Percentiles rank a stretch among this genome's conserved stretches.
Conservation (phyloP, 257 asterid genomes). For the Nicotiana sylvestris region DNA sequence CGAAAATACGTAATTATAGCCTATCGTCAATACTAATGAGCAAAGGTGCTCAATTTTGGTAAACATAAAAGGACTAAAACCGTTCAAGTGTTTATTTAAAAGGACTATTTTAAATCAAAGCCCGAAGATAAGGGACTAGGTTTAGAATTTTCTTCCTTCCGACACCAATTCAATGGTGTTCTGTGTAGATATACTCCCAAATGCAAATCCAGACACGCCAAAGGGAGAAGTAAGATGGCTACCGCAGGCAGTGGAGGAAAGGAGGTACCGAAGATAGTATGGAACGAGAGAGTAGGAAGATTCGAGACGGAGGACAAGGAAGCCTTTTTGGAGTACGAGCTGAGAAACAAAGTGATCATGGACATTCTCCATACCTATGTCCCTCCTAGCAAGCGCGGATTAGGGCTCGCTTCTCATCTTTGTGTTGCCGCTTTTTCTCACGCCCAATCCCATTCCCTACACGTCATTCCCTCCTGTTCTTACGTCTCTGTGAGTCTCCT, state of each 20-base stretch:
- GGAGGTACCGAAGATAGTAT: slow-evolving; percentile 32
- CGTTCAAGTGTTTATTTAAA: too few species aligned
- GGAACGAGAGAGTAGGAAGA: slow-evolving; percentile 58
- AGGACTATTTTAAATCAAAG: too few species aligned
- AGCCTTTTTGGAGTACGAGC: slow-evolving; percentile 60
- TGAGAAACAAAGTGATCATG: slow-evolving; percentile 44
- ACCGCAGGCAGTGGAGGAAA: not conserved
- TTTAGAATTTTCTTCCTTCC: too few species aligned
- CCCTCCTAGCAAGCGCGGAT: slow-evolving; percentile 78
- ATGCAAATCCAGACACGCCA: not conserved
- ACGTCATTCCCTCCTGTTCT: slow-evolving; percentile 81
- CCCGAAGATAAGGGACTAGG: too few species aligned
- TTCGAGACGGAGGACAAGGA: slow-evolving; percentile 76
- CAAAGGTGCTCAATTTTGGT: too few species aligned
- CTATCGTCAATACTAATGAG: too few species aligned
- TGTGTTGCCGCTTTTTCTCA: slow-evolving; percentile 81
- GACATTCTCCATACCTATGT: slow-evolving; percentile 84
- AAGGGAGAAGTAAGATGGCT: not conserved
- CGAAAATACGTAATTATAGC: too few species aligned
- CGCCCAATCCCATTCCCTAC: slow-evolving; percentile 48
- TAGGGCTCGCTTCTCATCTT: slow-evolving; percentile 74
- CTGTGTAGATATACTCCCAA: too few species aligned
- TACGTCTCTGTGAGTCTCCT: slow-evolving; percentile 69
- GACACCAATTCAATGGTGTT: too few species aligned
- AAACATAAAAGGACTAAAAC: too few species aligned